Evolutionary conservation across 257 asterid species (phyloP), one percentile per base, ranked within the genome.

Genomic region (Cinchona pubescens): DNA sequence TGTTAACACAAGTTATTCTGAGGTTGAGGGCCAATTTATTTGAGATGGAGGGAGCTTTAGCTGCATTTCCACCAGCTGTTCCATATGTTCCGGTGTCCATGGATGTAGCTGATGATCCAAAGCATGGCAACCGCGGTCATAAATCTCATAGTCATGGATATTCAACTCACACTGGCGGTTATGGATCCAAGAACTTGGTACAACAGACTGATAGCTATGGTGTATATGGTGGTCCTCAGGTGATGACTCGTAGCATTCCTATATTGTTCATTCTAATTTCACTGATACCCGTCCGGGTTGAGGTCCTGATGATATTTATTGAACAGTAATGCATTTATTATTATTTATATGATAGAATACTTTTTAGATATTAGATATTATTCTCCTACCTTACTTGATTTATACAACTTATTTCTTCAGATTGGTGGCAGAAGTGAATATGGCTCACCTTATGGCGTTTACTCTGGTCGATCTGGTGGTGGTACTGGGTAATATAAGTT

Each of bases 1-100:
- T 94, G 64, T 75, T 87, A 69, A n/a, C n/a, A n/a, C 97, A 86
- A 89, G 90, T 94, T 68, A 30, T 84, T 73, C 83, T 85, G 78
- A 88, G 96, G 19, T 83, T 94, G 86, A 90, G 97, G 79, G 81
- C 83, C 74, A 94, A 91, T 66, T 7, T 75, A 67, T 90, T 90
- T 80, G 96, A 90, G 83, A 78, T 80, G 69, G 96, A 88, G 65
- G 92, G 91, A 79, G 74, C 80, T 73, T 74, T 88, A 46, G 73
- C 88, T 32, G 71, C 81, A 40, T 77, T 76, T 69, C 79, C 90
- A 38, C 69, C 81, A 19, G 59, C 82, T 4, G 74, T 77, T 76
- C 87, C 85, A 11, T 81, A 82, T 61, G 71, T 69, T 61, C 85
- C 88, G 35, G 38, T 82, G 66, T 58, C 85, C 35, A 25, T 77